These are phyloP conservation scores for Phytophthora hybrid DNA, from an alignment of 352 stramenopile species.

Conservation along the genomic window DNA sequence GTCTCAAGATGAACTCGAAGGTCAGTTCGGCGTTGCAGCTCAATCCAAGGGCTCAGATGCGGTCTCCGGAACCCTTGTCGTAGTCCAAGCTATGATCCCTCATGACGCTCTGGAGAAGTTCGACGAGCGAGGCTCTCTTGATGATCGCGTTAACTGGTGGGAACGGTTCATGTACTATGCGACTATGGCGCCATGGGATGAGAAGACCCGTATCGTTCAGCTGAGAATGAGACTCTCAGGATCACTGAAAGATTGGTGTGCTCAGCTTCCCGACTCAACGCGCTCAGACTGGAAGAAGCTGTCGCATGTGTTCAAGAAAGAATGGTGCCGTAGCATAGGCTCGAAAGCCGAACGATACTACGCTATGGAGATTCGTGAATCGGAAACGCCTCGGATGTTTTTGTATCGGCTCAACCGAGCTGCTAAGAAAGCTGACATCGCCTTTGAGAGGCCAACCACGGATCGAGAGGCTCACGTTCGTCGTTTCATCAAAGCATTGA, in stretches of 20 bases:
- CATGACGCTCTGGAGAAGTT: background rate
- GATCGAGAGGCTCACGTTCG: background rate
- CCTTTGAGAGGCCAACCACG: background rate
- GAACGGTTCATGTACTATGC: conserved; percentile 12
- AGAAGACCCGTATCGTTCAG: background rate
- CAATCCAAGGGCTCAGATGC: no score
- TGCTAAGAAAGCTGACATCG: background rate
- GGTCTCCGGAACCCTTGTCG: no score
- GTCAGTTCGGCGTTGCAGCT: no score
- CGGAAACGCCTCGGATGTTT: background rate
- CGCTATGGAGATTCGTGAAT: background rate
- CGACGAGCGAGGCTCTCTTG: background rate
- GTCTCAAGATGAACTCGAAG: no score
- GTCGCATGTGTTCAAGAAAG: background rate
- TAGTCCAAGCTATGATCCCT: no score
- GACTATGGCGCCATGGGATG: conserved; percentile 1
- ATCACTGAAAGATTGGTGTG: background rate
- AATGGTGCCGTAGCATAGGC: background rate
- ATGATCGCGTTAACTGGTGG: conserved; percentile 6
- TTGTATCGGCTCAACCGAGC: background rate
- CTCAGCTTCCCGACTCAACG: background rate
- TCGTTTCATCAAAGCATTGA: background rate
- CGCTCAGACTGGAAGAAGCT: background rate
- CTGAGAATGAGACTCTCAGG: background rate
- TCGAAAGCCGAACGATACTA: background rate